phyloP scores from a whole-genome alignment of 352 stramenopile genomes.

The Halophytophthora batemanensis region DNA sequence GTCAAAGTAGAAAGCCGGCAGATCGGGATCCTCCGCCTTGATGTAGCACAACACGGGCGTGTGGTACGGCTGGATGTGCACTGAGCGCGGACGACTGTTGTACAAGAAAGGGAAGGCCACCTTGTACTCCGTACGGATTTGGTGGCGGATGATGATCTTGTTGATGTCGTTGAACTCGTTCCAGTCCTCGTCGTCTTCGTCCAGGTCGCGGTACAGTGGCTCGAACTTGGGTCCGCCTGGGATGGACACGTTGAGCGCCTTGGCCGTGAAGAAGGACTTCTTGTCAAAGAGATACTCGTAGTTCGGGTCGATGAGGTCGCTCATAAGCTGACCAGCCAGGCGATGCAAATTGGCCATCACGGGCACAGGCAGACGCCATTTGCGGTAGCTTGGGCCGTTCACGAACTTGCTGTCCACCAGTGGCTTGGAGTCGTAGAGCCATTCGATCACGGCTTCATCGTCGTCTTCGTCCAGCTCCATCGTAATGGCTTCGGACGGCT shows the following conservation, averaged over 20 bases:
- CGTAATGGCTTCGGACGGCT: conserved; percentile 94
- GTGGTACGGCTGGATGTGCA: conserved; percentile 96
- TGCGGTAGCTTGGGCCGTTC: conserved; percentile 97
- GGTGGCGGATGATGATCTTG: conserved; percentile 99
- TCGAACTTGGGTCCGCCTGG: conserved; percentile 99
- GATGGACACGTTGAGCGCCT: conserved; percentile 99
- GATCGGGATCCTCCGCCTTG: conserved; percentile 93
- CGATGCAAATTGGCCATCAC: conserved; percentile 98
- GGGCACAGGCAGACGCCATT: conserved; percentile 95
- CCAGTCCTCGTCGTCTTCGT: conserved; percentile 99
- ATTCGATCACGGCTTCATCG: conserved; percentile 94
- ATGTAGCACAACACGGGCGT: conserved; percentile 97
- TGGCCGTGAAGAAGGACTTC: conserved; percentile 99
- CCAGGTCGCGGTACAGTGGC: conserved; percentile 97
- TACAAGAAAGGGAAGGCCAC: conserved; percentile 99
- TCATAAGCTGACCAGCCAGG: conserved; percentile 96
- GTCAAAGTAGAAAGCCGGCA: conserved; percentile 97
- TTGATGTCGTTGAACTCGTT: conserved; percentile 99
- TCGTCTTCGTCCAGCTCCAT: conserved; percentile 97
- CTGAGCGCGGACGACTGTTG: conserved; percentile 96
- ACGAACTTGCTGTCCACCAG: conserved; percentile 91
- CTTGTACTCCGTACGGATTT: conserved; percentile 99
- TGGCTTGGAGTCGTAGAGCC: conserved; percentile 98
- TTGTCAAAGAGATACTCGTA: conserved; percentile 93
- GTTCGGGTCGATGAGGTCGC: conserved; percentile 96